Conservation (phyloP, 169 alveolate species). For the Miamiensis avidus region DNA sequence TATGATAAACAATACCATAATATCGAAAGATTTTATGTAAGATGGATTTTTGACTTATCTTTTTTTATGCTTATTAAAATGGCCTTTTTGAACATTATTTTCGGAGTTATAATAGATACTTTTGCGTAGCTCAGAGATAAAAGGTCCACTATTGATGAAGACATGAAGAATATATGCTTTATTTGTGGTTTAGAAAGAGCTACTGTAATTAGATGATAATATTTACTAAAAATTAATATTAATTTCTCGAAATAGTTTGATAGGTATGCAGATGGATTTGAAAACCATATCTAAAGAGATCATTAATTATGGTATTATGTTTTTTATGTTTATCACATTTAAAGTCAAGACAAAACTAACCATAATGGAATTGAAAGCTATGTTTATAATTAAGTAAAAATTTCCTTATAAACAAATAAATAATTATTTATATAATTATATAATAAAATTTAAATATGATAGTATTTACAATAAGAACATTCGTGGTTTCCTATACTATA, state of each 20-base stretch:
- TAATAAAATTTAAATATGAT: too few relatives aligned
- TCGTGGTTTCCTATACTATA: slow-evolving; percentile 4
- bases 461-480: too few relatives aligned
- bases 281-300: slow-evolving; percentile 29
- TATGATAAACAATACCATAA: too few relatives aligned
- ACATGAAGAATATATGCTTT: slow-evolving; percentile 45
- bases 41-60: slow-evolving; percentile 19
- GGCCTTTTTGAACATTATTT: slow-evolving; percentile 43
- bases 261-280: slow-evolving; percentile 37
- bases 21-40: too few relatives aligned
- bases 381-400: not conserved
- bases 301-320: slow-evolving; percentile 33
- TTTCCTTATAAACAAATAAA: too few relatives aligned
- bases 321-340: too few relatives aligned
- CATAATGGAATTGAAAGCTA: slow-evolving; percentile 5
- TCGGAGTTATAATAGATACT: slow-evolving; percentile 76
- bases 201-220: too few relatives aligned
- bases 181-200: slow-evolving; percentile 48
- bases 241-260: too few relatives aligned
- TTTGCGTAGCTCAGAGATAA: slow-evolving; percentile 68
- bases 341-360: slow-evolving; percentile 9
- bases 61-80: slow-evolving; percentile 30
- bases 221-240: too few relatives aligned
- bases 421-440: too few relatives aligned
- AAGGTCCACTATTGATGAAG: slow-evolving; percentile 40